Percentiles rank a stretch among this genome's conserved stretches.
Conservation (phyloP, 495 filamentous ascomycete genomes). For the Lasiosphaeriaceae sp. region DNA sequence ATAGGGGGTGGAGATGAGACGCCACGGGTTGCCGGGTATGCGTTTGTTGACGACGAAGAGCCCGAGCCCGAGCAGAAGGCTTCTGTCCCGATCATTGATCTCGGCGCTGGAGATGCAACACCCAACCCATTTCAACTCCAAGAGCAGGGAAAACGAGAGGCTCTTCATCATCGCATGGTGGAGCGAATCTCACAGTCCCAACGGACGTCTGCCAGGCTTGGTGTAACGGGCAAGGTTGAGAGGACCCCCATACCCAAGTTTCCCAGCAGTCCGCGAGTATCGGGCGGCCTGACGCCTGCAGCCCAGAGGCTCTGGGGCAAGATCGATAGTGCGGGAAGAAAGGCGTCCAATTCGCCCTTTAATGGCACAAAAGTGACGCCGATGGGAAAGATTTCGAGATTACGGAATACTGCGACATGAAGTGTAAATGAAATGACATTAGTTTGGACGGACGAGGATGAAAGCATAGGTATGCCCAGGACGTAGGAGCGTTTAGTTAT, state of each 20-base stretch:
- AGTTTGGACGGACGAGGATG: neutral
- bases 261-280: conserved; percentile 64
- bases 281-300: conserved; percentile 69
- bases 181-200: conserved; percentile 75
- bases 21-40: conserved; percentile 85
- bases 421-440: neutral
- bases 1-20: conserved; percentile 66
- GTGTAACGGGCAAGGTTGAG: conserved; percentile 54
- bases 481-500: neutral
- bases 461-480: neutral
- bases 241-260: conserved; percentile 67
- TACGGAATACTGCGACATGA: conserved; percentile 19
- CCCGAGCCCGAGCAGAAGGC: conserved; percentile 33
- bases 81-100: conserved; percentile 33
- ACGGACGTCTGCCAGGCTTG: conserved; percentile 45
- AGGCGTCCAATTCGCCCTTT: conserved; percentile 47
- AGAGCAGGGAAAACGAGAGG: conserved; percentile 73
- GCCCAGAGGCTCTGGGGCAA: conserved; percentile 71
- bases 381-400: conserved; percentile 15
- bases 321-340: conserved; percentile 53
- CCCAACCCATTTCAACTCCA: conserved; percentile 81
- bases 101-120: conserved; percentile 57
- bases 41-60: conserved; percentile 84
- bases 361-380: conserved; percentile 30
- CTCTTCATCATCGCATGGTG: conserved; percentile 85